phyloP scores from a whole-genome alignment of 148 eudicot genomes.

The Pharnaceum exiguum region DNA sequence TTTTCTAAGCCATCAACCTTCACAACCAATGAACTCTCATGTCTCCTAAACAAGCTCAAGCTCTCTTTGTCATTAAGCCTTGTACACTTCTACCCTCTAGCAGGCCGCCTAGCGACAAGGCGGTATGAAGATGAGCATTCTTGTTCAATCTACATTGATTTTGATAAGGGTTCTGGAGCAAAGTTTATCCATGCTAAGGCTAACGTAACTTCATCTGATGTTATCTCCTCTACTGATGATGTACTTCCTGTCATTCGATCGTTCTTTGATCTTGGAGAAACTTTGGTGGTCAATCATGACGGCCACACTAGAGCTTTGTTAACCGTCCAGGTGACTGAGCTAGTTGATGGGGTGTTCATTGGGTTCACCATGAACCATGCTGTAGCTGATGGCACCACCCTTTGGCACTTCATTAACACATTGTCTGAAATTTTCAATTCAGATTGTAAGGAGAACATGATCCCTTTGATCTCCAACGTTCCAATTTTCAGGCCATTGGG shows the following conservation, averaged over 20 bases:
- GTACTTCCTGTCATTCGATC: too few relatives aligned
- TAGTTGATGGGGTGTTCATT: conserved; percentile 24
- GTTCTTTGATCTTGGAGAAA: conserved; percentile 18
- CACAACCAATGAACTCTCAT: neutral
- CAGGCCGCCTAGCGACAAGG: conserved; percentile 7
- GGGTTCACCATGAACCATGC: conserved; percentile 28
- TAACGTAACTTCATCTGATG: neutral
- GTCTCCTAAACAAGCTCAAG: neutral
- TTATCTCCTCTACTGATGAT: too few relatives aligned
- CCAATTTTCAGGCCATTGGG: conserved; percentile 13
- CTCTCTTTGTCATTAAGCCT: neutral
- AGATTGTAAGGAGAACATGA: too few relatives aligned
- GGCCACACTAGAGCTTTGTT: conserved; percentile 23
- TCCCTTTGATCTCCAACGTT: neutral
- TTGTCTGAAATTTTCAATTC: conserved; percentile 21
- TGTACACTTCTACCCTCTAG: conserved; percentile 16
- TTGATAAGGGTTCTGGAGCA: conserved; percentile 12
- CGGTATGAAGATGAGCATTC: neutral
- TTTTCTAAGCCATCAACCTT: conserved; percentile 9
- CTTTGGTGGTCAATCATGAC: conserved; percentile 22
- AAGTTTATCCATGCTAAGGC: neutral
- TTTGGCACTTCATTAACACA: conserved; percentile 27
- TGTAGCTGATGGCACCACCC: conserved; percentile 27
- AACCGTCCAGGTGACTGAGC: conserved; percentile 29
- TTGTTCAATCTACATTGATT: conserved; percentile 3